These are phyloP conservation scores for Leccinum olivaceopallidum DNA, from an alignment of 768 basidiomycete genomes.

Conservation along the genomic window DNA sequence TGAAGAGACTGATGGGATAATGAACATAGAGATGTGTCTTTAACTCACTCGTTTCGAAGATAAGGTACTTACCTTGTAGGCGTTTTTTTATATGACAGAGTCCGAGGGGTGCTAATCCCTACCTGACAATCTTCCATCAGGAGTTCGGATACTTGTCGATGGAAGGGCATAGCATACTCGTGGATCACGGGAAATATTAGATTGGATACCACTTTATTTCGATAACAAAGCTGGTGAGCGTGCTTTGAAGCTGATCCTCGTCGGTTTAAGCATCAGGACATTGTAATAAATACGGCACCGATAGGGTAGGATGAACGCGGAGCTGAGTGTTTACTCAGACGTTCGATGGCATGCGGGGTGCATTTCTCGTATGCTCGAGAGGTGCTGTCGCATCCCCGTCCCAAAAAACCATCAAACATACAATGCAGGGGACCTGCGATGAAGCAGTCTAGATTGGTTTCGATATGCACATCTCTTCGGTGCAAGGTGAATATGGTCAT, in stretches of 20 bases:
- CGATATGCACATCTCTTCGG: slow-evolving; percentile 4
- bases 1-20: not conserved
- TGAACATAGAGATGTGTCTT: not conserved
- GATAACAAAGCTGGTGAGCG: not conserved
- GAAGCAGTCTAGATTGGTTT: slow-evolving; percentile 17
- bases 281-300: not conserved
- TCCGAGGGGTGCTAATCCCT: not conserved
- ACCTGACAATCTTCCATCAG: not conserved
- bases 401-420: not conserved
- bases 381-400: not conserved
- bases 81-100: not conserved
- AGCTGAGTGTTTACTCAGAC: not conserved
- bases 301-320: not conserved
- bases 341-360: not conserved
- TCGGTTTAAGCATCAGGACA: not conserved
- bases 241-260: not conserved
- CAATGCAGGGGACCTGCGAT: not conserved
- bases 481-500: slow-evolving; percentile 13
- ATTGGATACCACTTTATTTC: not conserved
- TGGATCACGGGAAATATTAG: not conserved
- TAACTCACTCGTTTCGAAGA: not conserved
- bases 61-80: not conserved
- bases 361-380: not conserved
- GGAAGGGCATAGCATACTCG: not conserved
- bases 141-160: not conserved